phyloP scores from a whole-genome alignment of 345 rosid genomes.

The Corchorus olitorius region DNA sequence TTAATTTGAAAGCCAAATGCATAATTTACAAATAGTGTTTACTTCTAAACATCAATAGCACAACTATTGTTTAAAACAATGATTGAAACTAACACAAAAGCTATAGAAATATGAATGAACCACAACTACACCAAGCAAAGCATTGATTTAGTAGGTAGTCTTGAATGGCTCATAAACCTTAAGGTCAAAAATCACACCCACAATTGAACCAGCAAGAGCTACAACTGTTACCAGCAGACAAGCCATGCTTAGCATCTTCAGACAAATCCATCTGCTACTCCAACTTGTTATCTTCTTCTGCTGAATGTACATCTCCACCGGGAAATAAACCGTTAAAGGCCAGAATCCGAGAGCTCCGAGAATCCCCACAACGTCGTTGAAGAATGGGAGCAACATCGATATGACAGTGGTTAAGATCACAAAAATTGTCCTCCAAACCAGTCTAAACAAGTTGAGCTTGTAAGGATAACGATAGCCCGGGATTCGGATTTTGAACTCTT shows the following conservation, averaged over 20 bases:
- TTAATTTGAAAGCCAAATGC: too few relatives aligned
- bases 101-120: background rate
- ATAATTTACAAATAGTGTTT: too few relatives aligned
- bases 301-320: slow-evolving; percentile 59
- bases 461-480: slow-evolving; percentile 29
- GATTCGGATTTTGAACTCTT: slow-evolving; percentile 39
- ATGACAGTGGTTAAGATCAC: slow-evolving; percentile 53
- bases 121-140: too few relatives aligned
- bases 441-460: slow-evolving; percentile 47
- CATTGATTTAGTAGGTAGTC: slow-evolving; percentile 33
- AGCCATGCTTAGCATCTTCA: slow-evolving; percentile 46
- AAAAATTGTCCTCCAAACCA: slow-evolving; percentile 50
- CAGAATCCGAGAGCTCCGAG: slow-evolving; percentile 64
- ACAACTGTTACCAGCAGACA: slow-evolving; percentile 47
- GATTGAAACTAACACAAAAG: background rate
- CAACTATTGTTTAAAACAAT: background rate
- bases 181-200: slow-evolving; percentile 47
- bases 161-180: slow-evolving; percentile 48
- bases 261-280: slow-evolving; percentile 62
- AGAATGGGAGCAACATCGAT: slow-evolving; percentile 62
- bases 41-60: background rate
- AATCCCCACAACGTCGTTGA: slow-evolving; percentile 53
- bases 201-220: slow-evolving; percentile 58
- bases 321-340: slow-evolving; percentile 63
- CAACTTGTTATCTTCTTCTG: slow-evolving; percentile 50